Base-by-base conservation (phyloP, 306 rosid species). In the Vigna hirtella region DNA sequence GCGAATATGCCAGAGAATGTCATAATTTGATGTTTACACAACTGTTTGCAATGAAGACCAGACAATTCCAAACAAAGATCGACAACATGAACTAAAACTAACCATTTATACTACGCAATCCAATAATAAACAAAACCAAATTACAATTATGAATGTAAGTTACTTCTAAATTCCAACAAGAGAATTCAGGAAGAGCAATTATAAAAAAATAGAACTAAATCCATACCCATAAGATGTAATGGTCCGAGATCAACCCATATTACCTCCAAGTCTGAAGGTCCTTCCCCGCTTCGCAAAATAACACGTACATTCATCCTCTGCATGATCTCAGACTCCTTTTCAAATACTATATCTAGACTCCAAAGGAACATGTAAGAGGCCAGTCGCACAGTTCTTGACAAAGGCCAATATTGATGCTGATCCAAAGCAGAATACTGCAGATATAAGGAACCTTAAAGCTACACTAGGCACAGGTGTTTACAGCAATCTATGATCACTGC, bases 381-480 rank as follows among this genome's bases (percentile, higher is more conserved):
- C 2, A 2, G 42, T 13, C 4, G 52, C 42, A 50, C 26, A 1
- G n/a, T 18, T 4, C 14, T 64, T 38, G 17, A 24, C 16, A 24
- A 22, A 3, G 28, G 24, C 17, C 10, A 49, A 18, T 26, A 10
- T 50, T 11, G 36, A 5, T 2, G 26, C 13, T 12, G 53, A 15
- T 36, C 17, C 49, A 49, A 15, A 49, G 13, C 30, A 1, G 15
- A 9, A 40, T 1, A 53, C 32, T 51, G 55, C 57, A 52, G 57
- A 53, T 6, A 36, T 18, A 66, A 42, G 43, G 10, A 77, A 7
- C 13, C 34, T 77, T 40, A 66, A 77, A 26, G 7, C 67, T 16
- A 53, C 48, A 36, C 34, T n/a, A 2, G 53, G 16, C 14, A 32
- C 61, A 4, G 24, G 1, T 8, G 9, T 43, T 30, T 11, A 49